A percentile compares a stretch with the other conserved stretches of the same genome.
phyloP scores from a whole-genome alignment of 2,329 filamentous ascomycete species.

The Penicillium sp. region DNA sequence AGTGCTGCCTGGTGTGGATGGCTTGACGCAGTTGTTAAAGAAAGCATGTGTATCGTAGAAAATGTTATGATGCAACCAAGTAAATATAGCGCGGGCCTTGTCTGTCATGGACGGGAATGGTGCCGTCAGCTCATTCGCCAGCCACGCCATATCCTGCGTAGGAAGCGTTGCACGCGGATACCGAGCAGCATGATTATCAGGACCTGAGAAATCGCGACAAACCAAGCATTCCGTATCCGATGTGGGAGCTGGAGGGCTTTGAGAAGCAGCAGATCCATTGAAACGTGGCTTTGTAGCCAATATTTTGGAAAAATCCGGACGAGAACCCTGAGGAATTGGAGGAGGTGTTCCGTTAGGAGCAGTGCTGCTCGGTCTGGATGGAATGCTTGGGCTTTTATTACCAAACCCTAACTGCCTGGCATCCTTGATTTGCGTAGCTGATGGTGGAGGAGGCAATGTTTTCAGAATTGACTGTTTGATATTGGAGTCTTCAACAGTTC shows the following conservation, averaged over 20 bases:
- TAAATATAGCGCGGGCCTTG: constrained; percentile 89
- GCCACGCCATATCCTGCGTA: constrained; percentile 64
- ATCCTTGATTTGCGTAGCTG: constrained; percentile 33
- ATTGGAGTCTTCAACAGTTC: constrained; percentile 13
- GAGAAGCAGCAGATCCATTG: constrained; percentile 19
- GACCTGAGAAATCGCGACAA: constrained; percentile 83
- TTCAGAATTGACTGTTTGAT: constrained; percentile 28
- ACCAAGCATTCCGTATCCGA: constrained; percentile 60
- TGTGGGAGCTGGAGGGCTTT: constrained; percentile 16
- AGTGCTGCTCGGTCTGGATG: constrained; percentile 18
- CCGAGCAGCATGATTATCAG: constrained; percentile 73
- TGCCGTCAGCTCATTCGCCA: constrained; percentile 74
- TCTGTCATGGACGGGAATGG: constrained; percentile 81
- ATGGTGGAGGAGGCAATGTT: constrained; percentile 35
- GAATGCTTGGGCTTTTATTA: constrained; percentile 35
- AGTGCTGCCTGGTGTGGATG: constrained; percentile 68
- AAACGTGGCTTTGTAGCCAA: constrained; percentile 53
- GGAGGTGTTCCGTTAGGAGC: constrained; percentile 36
- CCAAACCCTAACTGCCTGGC: constrained; percentile 49
- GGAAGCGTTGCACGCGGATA: constrained; percentile 74
- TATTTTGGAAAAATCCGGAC: constrained; percentile 59
- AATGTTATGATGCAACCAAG: constrained; percentile 94
- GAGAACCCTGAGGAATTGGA: constrained; percentile 55
- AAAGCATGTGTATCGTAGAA: constrained; percentile 78
- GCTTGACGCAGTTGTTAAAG: constrained; percentile 67